Evolutionary conservation across 139 green algal species (phyloP).

Genomic region (Chlamydomonas eustigma): DNA sequence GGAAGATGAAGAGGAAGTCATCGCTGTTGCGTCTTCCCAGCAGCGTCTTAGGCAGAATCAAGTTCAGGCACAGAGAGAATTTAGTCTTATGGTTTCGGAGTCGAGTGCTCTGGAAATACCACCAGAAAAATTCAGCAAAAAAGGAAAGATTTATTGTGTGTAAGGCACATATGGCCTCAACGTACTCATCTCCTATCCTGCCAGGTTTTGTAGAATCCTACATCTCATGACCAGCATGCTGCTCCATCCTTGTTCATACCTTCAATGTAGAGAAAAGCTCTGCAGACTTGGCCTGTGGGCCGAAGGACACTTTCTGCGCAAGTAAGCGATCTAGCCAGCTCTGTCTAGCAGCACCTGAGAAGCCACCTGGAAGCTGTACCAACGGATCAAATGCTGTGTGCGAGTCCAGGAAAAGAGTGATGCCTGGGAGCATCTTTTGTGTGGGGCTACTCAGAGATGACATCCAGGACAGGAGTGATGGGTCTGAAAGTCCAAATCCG

Average conservation of each 20-base stretch:
- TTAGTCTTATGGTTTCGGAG: no score
- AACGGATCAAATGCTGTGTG: not conserved
- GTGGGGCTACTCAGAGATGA: not conserved
- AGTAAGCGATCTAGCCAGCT: not conserved
- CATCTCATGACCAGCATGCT: no score
- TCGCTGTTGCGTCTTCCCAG: conserved; percentile 39
- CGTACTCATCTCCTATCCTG: no score
- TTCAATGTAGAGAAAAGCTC: conserved; percentile 24
- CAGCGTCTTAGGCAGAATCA: conserved; percentile 16
- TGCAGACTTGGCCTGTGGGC: conserved; percentile 11
- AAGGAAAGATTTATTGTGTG: no score
- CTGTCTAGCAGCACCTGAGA: no score
- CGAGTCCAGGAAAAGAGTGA: not conserved
- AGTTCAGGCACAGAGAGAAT: no score
- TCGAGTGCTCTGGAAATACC: no score
- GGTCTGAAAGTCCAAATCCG: conserved; percentile 16
- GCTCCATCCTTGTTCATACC: no score
- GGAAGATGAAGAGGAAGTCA: conserved; percentile 75
- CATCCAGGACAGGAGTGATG: conserved; percentile 8
- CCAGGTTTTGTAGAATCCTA: no score
- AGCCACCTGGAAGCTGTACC: not conserved
- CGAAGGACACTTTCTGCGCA: conserved; percentile 6
- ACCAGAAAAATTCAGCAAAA: no score
- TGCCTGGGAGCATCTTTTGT: not conserved
- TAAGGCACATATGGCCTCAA: no score